Evolutionary conservation across 2,329 filamentous ascomycete genomes (phyloP).

Genomic region (Sporothrix humicola): DNA sequence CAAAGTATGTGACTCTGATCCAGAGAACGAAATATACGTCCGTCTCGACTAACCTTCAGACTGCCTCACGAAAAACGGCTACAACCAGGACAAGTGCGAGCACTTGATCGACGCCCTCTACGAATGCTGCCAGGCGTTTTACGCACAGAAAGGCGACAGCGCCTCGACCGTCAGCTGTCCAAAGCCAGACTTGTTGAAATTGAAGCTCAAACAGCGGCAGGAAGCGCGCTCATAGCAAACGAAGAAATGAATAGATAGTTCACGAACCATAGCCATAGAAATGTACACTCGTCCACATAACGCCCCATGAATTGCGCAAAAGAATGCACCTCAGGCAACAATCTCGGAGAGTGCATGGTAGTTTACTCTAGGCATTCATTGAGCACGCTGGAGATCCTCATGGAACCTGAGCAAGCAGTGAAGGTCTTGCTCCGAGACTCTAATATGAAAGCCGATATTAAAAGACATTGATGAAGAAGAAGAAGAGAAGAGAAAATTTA

Average conservation of each 20-base stretch:
- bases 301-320: constrained; percentile 48
- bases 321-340: constrained; percentile 63
- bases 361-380: constrained; percentile 89
- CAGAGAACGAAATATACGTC: not conserved
- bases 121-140: constrained; percentile 90
- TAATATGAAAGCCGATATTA: constrained; percentile 83
- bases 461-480: constrained; percentile 72
- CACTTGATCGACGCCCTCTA: constrained; percentile 82
- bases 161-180: constrained; percentile 84
- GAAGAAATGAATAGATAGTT: not conserved
- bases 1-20: constrained; percentile 64
- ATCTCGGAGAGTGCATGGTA: constrained; percentile 69
- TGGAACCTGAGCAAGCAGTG: constrained; percentile 92
- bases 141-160: constrained; percentile 75
- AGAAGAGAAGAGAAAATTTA: constrained; percentile 49
- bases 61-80: constrained; percentile 83
- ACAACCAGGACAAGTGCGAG: constrained; percentile 84
- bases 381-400: constrained; percentile 89
- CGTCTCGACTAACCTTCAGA: constrained; percentile 55
- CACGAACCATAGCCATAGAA: not conserved
- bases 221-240: constrained; percentile 30
- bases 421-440: constrained; percentile 96
- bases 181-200: constrained; percentile 74
- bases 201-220: constrained; percentile 81
- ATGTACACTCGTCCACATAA: constrained; percentile 50